Conservation (phyloP, 768 basidiomycete genomes). For the Rhodotorula toruloides region DNA sequence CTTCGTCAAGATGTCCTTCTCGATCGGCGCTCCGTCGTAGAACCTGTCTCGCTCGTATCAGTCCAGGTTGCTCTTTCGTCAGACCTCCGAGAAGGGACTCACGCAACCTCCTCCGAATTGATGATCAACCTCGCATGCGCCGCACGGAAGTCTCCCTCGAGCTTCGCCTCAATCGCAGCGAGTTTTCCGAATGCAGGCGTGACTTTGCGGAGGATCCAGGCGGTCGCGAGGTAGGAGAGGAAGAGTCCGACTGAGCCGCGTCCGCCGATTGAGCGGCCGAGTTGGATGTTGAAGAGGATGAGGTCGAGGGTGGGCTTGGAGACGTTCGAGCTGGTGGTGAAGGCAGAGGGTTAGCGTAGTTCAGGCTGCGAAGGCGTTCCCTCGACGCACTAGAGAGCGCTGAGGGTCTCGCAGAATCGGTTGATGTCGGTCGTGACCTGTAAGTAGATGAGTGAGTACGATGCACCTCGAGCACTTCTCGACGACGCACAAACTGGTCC, state of each 20-base stretch:
- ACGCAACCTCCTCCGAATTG: slow-evolving; percentile 90
- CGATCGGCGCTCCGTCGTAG: slow-evolving; percentile 79
- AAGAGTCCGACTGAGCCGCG: slow-evolving; percentile 77
- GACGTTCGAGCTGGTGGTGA: slow-evolving; percentile 67
- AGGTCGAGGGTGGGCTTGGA: slow-evolving; percentile 88
- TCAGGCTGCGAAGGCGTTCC: not conserved
- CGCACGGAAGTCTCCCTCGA: slow-evolving; percentile 86
- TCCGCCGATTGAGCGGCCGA: slow-evolving; percentile 76
- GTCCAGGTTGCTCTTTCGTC: not conserved
- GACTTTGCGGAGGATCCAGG: slow-evolving; percentile 67
- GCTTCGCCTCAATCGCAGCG: slow-evolving; percentile 75
- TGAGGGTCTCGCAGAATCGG: slow-evolving; percentile 76
- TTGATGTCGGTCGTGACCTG: slow-evolving; percentile 78
- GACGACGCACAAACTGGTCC: slow-evolving; percentile 45
- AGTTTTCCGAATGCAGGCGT: slow-evolving; percentile 85
- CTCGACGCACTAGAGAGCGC: slow-evolving; percentile 77
- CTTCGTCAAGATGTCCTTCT: slow-evolving; percentile 70
- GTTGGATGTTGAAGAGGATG: slow-evolving; percentile 83
- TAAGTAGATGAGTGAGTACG: too few species aligned
- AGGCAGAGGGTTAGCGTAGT: not conserved
- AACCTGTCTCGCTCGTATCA: too few species aligned
- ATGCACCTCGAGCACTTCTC: too few species aligned
- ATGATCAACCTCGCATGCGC: slow-evolving; percentile 79
- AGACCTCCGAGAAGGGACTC: slow-evolving; percentile 45
- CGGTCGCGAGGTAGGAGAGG: slow-evolving; percentile 79